phyloP scores from a whole-genome alignment of 495 filamentous ascomycete genomes.

The Halenospora varia region DNA sequence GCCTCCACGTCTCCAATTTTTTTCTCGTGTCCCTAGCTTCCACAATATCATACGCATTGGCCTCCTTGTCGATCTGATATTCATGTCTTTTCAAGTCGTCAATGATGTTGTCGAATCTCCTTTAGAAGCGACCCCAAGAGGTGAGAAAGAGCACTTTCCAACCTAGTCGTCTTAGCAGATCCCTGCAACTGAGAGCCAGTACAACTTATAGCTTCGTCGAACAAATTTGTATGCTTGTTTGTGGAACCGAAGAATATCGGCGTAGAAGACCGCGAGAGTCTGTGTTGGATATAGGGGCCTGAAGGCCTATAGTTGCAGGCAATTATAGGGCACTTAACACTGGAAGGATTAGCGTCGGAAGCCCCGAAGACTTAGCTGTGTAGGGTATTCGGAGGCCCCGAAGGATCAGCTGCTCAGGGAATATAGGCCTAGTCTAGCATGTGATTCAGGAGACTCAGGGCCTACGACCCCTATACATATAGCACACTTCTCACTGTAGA shows the following conservation, averaged over 20 bases:
- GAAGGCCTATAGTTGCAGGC: too few species aligned
- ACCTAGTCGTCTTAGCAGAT: slow-evolving; percentile 12
- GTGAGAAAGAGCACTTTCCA: slow-evolving; percentile 34
- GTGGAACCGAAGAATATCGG: slow-evolving; percentile 38
- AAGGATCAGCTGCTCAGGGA: too few species aligned
- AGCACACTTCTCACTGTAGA: too few species aligned
- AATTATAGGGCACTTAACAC: too few species aligned
- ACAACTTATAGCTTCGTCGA: slow-evolving; percentile 25
- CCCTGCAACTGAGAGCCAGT: neutral
- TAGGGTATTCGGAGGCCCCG: too few species aligned
- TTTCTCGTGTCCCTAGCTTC: slow-evolving; percentile 24
- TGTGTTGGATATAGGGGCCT: too few species aligned
- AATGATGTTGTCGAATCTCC: neutral
- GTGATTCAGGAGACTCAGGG: too few species aligned
- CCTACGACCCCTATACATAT: too few species aligned
- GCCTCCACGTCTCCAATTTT: neutral
- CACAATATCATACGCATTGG: slow-evolving; percentile 24
- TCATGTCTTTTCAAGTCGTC: neutral
- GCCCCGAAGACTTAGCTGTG: too few species aligned
- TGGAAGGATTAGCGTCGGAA: too few species aligned
- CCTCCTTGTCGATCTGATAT: slow-evolving; percentile 17
- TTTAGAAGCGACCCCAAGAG: slow-evolving; percentile 7
- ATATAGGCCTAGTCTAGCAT: too few species aligned
- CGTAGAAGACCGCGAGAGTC: slow-evolving; percentile 30
- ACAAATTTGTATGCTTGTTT: slow-evolving; percentile 35